phyloP scores from a whole-genome alignment of 306 rosid genomes.

The Rosa persica region DNA sequence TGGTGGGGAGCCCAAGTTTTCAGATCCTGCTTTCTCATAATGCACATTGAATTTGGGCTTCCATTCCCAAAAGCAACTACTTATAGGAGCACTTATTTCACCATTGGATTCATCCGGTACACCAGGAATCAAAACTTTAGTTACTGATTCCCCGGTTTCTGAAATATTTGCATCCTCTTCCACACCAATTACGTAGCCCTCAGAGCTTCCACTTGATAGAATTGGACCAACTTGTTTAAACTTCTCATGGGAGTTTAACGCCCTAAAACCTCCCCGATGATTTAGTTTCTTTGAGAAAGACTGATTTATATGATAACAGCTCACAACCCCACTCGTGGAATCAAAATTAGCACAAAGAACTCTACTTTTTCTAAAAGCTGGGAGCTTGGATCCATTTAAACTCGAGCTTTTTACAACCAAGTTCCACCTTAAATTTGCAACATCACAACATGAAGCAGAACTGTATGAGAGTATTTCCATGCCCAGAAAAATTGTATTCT shows the following conservation, averaged over 20 bases:
- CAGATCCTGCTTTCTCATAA: conserved; percentile 78
- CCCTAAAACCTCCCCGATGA: conserved; percentile 19
- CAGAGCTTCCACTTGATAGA: conserved; percentile 47
- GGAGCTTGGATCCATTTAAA: conserved; percentile 38
- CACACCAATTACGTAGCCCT: conserved; percentile 63
- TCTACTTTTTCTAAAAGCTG: conserved; percentile 34
- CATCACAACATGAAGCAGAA: conserved; percentile 49
- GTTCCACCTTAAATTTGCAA: conserved; percentile 41
- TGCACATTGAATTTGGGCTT: conserved; percentile 83
- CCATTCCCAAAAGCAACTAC: conserved; percentile 89
- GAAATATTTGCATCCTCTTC: conserved; percentile 59
- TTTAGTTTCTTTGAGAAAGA: conserved; percentile 16
- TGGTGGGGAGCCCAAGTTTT: conserved; percentile 59
- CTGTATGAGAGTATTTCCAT: conserved; percentile 75
- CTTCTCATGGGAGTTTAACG: conserved; percentile 20
- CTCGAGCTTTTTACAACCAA: conserved; percentile 37
- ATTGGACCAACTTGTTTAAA: conserved; percentile 32
- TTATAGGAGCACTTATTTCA: conserved; percentile 54
- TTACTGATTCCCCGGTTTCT: conserved; percentile 35
- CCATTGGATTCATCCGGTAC: conserved; percentile 66
- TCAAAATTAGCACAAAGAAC: conserved; percentile 27
- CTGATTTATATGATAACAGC: conserved; percentile 27
- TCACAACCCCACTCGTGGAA: conserved; percentile 25
- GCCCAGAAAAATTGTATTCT: conserved; percentile 37
- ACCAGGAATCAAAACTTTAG: conserved; percentile 64